A percentile compares a stretch with the other conserved stretches of the same genome.
Evolutionary conservation across 192 early-diverging fungal genomes (phyloP).

Genomic region (Podila horticola): DNA sequence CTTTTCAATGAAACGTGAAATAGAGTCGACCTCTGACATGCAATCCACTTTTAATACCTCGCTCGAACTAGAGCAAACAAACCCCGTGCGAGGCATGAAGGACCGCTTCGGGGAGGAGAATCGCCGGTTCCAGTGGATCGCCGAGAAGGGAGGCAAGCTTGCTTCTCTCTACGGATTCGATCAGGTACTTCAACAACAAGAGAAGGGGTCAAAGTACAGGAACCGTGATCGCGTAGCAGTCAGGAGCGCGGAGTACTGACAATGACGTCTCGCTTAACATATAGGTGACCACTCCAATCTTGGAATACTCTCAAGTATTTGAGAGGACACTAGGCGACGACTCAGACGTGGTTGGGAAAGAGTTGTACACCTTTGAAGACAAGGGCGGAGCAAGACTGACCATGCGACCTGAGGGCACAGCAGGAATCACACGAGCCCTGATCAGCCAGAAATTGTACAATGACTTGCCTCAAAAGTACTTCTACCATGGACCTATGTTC

Average conservation of each 20-base stretch:
- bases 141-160: slow-evolving; percentile 42
- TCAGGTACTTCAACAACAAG: slow-evolving; percentile 37
- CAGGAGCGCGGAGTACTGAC: no score
- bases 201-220: no score
- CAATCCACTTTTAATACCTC: not conserved
- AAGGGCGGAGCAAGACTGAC: slow-evolving; percentile 66
- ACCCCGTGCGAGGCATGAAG: slow-evolving; percentile 70
- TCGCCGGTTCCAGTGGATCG: slow-evolving; percentile 58
- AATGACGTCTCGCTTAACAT: no score
- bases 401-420: slow-evolving; percentile 78
- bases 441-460: slow-evolving; percentile 56
- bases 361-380: slow-evolving; percentile 73
- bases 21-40: not conserved
- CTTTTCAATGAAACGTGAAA: no score
- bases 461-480: slow-evolving; percentile 63
- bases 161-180: slow-evolving; percentile 64
- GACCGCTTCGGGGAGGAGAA: slow-evolving; percentile 65
- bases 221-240: no score
- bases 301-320: slow-evolving; percentile 72
- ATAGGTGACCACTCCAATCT: slow-evolving; percentile 68
- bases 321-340: slow-evolving; percentile 69
- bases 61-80: slow-evolving; percentile 32
- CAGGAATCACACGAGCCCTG: slow-evolving; percentile 57
- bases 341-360: slow-evolving; percentile 76
- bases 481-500: slow-evolving; percentile 75